Evolutionary conservation across 2,329 filamentous ascomycete species (phyloP), one percentile per base, ranked within the genome.

Genomic region (Aspergillus neoniger): DNA sequence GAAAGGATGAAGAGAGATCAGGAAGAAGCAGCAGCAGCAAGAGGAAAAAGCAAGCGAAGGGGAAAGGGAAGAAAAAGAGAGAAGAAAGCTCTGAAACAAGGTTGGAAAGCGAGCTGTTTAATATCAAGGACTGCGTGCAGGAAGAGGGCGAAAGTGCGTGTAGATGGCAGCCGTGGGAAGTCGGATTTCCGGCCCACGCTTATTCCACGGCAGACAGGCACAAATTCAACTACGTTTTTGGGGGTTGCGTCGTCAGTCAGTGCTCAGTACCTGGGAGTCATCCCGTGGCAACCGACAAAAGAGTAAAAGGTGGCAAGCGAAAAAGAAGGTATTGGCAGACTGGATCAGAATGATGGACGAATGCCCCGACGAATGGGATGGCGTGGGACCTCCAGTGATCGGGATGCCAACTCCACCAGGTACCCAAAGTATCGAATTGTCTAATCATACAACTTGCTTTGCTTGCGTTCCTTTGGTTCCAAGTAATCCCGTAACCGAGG

Each of bases 51-150:
- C 28, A 21, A 23, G 28, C 19, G 23, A 54, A 55, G 28, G 49
- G 21, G 23, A 32, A 8, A 19, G 15, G 25, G 25, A 51, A 41
- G 17, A 19, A 39, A 17, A 14, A 21, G 12, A 38, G 32, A 28
- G 8, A 19, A 19, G 28, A 17, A 25, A 28, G 8, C 25, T 19
- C 43, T 49, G 41, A 52, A 52, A 56, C 51, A n/a, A 17, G 52
- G 39, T 43, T 56, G 38, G 41, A 51, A 36, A 36, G 30, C 32
- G 41, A 38, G 43, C 23, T 38, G 14, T 55, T 55, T 55, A 55
- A 47, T 55, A 55, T 55, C 53, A 55, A 55, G 53, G 52, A 55
- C 41, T 44, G 52, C 52, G 39, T 55, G 53, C 53, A 55, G 52
- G 23, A 43, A 43, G 19, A 36, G 32, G 32, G 32, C 32, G 12